A percentile compares a stretch with the other conserved stretches of the same genome.
phyloP scores from a whole-genome alignment of 2,329 filamentous ascomycete species.

The Endoconidiophora polonica region DNA sequence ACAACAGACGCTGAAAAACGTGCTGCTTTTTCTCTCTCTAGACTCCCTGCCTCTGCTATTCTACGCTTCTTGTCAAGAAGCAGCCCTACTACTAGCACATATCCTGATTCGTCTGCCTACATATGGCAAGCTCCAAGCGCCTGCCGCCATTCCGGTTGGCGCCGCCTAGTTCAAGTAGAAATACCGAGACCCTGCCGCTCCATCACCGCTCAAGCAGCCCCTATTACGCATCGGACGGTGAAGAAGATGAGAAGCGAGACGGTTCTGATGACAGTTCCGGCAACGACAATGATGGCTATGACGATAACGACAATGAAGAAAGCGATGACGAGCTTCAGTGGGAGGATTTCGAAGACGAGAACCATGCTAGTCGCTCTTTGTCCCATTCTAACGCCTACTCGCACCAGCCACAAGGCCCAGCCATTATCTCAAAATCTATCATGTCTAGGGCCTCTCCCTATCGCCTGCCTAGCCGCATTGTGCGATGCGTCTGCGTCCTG shows the following conservation, averaged over 20 bases:
- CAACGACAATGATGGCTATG: slow-evolving; percentile 27
- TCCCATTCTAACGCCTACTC: not conserved
- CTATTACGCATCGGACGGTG: no score
- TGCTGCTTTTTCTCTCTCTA: no score
- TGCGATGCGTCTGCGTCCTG: slow-evolving; percentile 60
- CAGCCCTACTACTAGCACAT: no score
- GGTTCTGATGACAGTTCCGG: no score
- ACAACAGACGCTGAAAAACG: no score
- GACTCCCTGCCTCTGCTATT: no score
- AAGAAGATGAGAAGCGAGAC: no score
- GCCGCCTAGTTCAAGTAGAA: not conserved
- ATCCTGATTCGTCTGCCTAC: not conserved
- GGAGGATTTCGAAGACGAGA: slow-evolving; percentile 5
- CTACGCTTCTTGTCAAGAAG: no score
- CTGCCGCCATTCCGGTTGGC: slow-evolving; percentile 9
- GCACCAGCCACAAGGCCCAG: no score
- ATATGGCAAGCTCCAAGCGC: slow-evolving; percentile 12
- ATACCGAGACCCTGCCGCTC: not conserved
- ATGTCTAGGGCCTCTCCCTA: slow-evolving; percentile 32
- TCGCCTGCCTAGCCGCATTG: slow-evolving; percentile 53
- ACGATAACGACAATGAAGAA: slow-evolving; percentile 9
- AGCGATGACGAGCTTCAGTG: slow-evolving; percentile 1
- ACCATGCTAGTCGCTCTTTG: not conserved
- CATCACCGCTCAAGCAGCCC: no score
- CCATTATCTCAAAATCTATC: slow-evolving; percentile 14